Evolutionary conservation across 164 flowering plant genomes (phyloP), one percentile per base, ranked within the genome.

Genomic region (Piper betle): DNA sequence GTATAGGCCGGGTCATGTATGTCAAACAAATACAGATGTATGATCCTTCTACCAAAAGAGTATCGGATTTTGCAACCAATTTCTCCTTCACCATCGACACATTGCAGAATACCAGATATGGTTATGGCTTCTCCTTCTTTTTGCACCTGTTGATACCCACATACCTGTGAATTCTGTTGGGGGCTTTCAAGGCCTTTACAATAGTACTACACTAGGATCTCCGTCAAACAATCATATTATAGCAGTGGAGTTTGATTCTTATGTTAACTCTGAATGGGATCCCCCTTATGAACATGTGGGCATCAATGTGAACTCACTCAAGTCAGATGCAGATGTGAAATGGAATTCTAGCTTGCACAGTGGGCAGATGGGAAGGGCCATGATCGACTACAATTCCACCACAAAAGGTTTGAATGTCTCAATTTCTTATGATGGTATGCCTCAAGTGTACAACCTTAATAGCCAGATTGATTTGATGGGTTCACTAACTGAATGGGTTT

Each of bases 221-320:
- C 59, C 43, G 4, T 6, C 70, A 11, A 43, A 55, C 17, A 69
- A 38, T 52, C 56, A 67, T 15, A 60, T 67, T 13, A 43, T 80
- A 1, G 81, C 79, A 0, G 78, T 80, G 4, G 84, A 77, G 56
- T 80, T 78, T 43, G 83, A 82, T 61, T 69, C 72, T 1, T 72
- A 11, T 46, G 5, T 39, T 17, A 71, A 70, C 7, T 25, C 4
- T 12, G 62, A 52, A 1, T 75, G 73, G 73, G 79, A 78, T 62
- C 77, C 79, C 1, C 40, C 25, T 1, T 41, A 15, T 2, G 68
- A 69, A 3, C 86, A 80, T 50, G 74, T 79, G 2, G 79, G 82
- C 55, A 73, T 82, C 46, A 50, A 75, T 55, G 18, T 80, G 19
- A 70, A 76, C 20, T 70, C 79, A 0, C 54, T 76, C 46, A 43